Evolutionary conservation across 106 monocot genomes (phyloP), one percentile per base, ranked within the genome.

Genomic region (Amphibolis antarctica): DNA sequence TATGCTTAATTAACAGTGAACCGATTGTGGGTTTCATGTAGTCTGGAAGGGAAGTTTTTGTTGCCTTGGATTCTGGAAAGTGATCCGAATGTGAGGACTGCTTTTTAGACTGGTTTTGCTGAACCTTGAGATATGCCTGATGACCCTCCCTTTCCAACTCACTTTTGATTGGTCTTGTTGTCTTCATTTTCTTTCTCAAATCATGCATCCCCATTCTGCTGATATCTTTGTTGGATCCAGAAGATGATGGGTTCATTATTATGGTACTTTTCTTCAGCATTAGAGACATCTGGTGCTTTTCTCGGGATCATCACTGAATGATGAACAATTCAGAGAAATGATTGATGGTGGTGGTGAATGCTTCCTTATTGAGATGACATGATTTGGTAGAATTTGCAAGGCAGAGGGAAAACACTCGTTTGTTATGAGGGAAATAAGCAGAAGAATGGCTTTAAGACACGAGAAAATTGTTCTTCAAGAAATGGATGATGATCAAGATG

Each of bases 11-110:
- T 74, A 66, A 81, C 1, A 67, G 75, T 3, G 80, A 89, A 60
- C 85, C 75, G 66, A 64, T 73, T 20, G 89, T 89, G 28, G 74
- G 80, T 61, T 72, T 80, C 85, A 85, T 82, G 36, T 85, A 82
- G 15, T 80, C 82, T 23, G 82, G 84, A 9, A 65, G 27, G 25
- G 55, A 28, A 28, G 60, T 22, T 19, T 66, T 31, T 0, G 9
- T 19, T 27, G n/a, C 12, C 12, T 36, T 52, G 51, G 10, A 28
- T 10, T 12, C 13, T 1, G 31, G 6, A 9, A 4, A 52, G 13
- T 53, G 15, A 22, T 66, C 28, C 28, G 44, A 10, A 46, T 18
- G 18, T 11, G 65, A 24, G 51, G 46, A 50, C 54, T 54, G 74
- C 30, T 47, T 42, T 0, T 24, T 19, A 1, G 12, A 12, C 55